phyloP scores from a whole-genome alignment of 75 land plant species.

The Gnetum montanum region DNA sequence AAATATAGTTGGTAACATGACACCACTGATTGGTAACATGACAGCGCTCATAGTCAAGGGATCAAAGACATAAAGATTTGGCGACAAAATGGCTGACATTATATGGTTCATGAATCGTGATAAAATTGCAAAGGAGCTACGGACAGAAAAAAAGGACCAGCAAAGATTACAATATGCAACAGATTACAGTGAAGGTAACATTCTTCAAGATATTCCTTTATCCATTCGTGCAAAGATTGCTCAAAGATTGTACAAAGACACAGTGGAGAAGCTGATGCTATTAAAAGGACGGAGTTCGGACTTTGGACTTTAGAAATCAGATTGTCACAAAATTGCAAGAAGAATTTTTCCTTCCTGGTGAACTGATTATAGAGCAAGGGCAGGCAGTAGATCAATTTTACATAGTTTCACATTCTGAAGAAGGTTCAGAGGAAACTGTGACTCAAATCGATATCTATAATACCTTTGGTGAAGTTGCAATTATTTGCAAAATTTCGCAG shows the following conservation, averaged over 20 bases:
- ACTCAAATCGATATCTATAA: constrained; percentile 20
- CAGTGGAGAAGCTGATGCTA: constrained; percentile 41
- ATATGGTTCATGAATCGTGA: constrained; percentile 70
- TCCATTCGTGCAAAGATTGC: constrained; percentile 80
- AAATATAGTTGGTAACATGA: constrained; percentile 79
- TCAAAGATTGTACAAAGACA: constrained; percentile 34
- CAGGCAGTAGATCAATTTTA: constrained; percentile 70
- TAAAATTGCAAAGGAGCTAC: constrained; percentile 41
- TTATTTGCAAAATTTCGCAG: constrained; percentile 75
- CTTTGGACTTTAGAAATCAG: constrained; percentile 67
- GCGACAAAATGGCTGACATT: constrained; percentile 70
- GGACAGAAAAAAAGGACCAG: constrained; percentile 65
- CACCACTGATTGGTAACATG: constrained; percentile 87
- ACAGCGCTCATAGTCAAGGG: constrained; percentile 86
- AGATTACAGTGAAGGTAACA: constrained; percentile 48
- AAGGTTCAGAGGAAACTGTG: constrained; percentile 48
- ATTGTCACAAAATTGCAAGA: constrained; percentile 71
- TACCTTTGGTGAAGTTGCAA: constrained; percentile 67
- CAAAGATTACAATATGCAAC: constrained; percentile 66
- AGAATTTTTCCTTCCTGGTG: constrained; percentile 84
- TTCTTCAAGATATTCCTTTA: constrained; percentile 59
- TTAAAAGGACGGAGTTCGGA: constrained; percentile 62
- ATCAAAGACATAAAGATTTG: constrained; percentile 72
- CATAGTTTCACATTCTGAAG: constrained; percentile 60
- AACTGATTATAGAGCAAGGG: constrained; percentile 75